These are phyloP conservation scores for Fusarium haematococcum DNA, from an alignment of 2,329 filamentous ascomycete genomes.

Conservation along the genomic window DNA sequence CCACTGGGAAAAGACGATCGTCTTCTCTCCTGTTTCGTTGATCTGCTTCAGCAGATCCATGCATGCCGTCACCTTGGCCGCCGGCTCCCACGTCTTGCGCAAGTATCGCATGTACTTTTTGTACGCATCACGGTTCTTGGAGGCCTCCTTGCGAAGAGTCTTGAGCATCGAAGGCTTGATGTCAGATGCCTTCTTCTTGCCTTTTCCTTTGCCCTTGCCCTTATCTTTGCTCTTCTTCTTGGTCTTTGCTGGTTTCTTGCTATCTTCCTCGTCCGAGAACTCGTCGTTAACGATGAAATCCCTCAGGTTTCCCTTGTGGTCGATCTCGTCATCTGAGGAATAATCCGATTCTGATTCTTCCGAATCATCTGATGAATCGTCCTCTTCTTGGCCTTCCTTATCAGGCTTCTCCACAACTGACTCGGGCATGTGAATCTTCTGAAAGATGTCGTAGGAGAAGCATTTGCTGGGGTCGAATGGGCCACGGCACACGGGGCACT, in stretches of 20 bases:
- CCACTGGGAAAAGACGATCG: constrained; percentile 84
- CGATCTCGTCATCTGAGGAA: constrained; percentile 48
- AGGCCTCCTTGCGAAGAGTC: constrained; percentile 73
- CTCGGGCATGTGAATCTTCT: constrained; percentile 75
- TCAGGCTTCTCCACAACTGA: constrained; percentile 54
- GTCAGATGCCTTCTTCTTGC: constrained; percentile 56
- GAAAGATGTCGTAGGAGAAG: constrained; percentile 81
- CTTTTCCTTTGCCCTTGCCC: constrained; percentile 47
- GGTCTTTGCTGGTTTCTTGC: background rate
- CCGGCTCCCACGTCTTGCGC: constrained; percentile 76
- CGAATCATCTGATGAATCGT: constrained; percentile 46
- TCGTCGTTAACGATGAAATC: constrained; percentile 65
- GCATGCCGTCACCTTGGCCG: constrained; percentile 85
- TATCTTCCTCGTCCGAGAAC: constrained; percentile 46
- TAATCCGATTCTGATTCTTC: constrained; percentile 45
- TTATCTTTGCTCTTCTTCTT: constrained; percentile 37
- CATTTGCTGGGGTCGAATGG: constrained; percentile 74
- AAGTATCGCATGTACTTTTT: constrained; percentile 77
- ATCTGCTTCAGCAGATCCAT: constrained; percentile 79
- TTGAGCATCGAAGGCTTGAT: constrained; percentile 69
- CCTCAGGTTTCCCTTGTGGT: constrained; percentile 57
- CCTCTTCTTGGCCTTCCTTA: constrained; percentile 51
- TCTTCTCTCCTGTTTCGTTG: constrained; percentile 72
- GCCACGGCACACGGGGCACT: constrained; percentile 82
- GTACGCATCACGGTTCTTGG: constrained; percentile 73